These are phyloP conservation scores for Erodium chrysanthum DNA, from an alignment of 441 rosid genomes.

Conservation along the genomic window DNA sequence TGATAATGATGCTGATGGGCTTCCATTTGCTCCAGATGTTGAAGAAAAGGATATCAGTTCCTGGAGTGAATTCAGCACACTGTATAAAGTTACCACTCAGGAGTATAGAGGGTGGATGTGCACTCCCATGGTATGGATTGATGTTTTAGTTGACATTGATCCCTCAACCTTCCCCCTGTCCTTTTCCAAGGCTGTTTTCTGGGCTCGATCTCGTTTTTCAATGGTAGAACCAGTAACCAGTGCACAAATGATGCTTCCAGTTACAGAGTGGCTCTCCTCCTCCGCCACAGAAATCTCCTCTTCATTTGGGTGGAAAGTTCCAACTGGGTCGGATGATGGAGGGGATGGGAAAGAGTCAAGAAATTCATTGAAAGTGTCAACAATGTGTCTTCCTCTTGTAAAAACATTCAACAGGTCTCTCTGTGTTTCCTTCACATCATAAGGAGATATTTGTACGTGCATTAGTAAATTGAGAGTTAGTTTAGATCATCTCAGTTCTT, in stretches of 20 bases:
- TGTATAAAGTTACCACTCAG: slow-evolving; percentile 45
- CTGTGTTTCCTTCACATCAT: neutral
- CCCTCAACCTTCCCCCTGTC: slow-evolving; percentile 57
- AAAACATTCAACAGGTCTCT: slow-evolving; percentile 72
- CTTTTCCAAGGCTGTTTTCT: slow-evolving; percentile 81
- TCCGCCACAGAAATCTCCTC: slow-evolving; percentile 57
- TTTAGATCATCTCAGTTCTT: slow-evolving; percentile 7
- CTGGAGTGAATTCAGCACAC: slow-evolving; percentile 69
- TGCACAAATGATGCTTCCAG: slow-evolving; percentile 49
- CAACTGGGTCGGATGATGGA: slow-evolving; percentile 93
- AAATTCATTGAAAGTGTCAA: slow-evolving; percentile 70
- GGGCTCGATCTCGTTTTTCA: slow-evolving; percentile 82
- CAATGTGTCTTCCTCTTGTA: slow-evolving; percentile 58
- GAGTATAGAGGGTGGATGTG: slow-evolving; percentile 82
- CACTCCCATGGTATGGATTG: slow-evolving; percentile 91
- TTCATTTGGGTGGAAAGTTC: slow-evolving; percentile 88
- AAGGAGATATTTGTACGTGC: neutral
- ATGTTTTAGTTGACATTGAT: slow-evolving; percentile 62
- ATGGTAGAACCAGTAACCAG: slow-evolving; percentile 69
- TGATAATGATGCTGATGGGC: slow-evolving; percentile 31
- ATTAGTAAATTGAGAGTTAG: neutral
- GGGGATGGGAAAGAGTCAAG: slow-evolving; percentile 68
- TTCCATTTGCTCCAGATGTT: slow-evolving; percentile 29
- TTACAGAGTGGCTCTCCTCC: slow-evolving; percentile 68
- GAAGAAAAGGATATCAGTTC: slow-evolving; percentile 44